phyloP scores from a whole-genome alignment of 768 basidiomycete species.

The Lactarius deliciosus region DNA sequence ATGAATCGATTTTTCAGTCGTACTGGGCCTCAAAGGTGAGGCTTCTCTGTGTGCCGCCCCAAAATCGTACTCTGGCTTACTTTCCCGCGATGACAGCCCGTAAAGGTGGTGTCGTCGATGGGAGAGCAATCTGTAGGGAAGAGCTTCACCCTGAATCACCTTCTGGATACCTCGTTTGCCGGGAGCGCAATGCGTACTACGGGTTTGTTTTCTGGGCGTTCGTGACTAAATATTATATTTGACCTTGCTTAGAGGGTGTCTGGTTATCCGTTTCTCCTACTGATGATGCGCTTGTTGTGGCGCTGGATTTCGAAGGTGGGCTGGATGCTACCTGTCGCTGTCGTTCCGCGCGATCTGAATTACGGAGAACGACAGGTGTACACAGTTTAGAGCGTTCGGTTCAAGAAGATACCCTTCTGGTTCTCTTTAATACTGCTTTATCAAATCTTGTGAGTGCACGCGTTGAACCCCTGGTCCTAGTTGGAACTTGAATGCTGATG shows the following conservation, averaged over 20 bases:
- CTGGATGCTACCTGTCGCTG: slow-evolving; percentile 13
- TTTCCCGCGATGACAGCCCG: slow-evolving; percentile 41
- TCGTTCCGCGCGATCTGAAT: too few species aligned
- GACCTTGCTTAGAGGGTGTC: slow-evolving; percentile 40
- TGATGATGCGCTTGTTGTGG: slow-evolving; percentile 51
- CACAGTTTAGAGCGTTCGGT: slow-evolving; percentile 66
- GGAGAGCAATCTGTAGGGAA: slow-evolving; percentile 68
- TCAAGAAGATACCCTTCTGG: slow-evolving; percentile 62
- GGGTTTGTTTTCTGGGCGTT: slow-evolving; percentile 24
- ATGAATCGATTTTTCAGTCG: slow-evolving; percentile 61
- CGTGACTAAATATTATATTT: too few species aligned
- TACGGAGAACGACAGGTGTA: slow-evolving; percentile 40
- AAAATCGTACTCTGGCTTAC: not conserved
- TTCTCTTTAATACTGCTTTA: slow-evolving; percentile 63
- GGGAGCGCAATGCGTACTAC: slow-evolving; percentile 66
- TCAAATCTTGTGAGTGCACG: slow-evolving; percentile 34
- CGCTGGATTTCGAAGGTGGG: slow-evolving; percentile 63
- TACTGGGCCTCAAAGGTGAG: slow-evolving; percentile 58
- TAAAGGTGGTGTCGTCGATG: slow-evolving; percentile 67
- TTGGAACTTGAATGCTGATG: too few species aligned
- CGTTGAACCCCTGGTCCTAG: too few species aligned
- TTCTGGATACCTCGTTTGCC: slow-evolving; percentile 63
- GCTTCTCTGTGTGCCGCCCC: not conserved
- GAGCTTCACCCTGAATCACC: slow-evolving; percentile 57
- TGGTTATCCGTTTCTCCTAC: slow-evolving; percentile 71